These are phyloP conservation scores for Ascocoryne sarcoides DNA, from an alignment of 2,329 filamentous ascomycete genomes.

Conservation along the genomic window DNA sequence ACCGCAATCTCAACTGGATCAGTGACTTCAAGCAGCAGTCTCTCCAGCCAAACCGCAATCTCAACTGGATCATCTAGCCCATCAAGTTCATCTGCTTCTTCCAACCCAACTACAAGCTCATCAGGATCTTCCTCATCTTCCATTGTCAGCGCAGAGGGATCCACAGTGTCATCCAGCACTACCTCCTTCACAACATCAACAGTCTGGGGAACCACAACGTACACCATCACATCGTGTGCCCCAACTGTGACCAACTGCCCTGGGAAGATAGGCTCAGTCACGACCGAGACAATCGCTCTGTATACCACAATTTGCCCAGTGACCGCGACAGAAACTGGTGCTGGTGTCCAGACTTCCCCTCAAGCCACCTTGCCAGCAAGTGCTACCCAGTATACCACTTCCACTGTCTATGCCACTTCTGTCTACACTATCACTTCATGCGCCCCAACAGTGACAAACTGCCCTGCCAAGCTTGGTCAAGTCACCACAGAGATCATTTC, in stretches of 20 bases:
- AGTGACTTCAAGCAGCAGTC: neutral
- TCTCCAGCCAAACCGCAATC: neutral
- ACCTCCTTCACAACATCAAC: constrained; percentile 25
- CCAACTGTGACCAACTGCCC: constrained; percentile 43
- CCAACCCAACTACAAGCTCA: constrained; percentile 3
- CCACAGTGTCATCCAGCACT: constrained; percentile 1
- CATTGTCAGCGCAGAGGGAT: neutral
- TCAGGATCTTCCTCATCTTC: neutral
- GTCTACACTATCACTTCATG: constrained; percentile 44
- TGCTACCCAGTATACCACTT: constrained; percentile 25
- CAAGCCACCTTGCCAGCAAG: constrained; percentile 1
- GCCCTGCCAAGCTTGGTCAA: constrained; percentile 35
- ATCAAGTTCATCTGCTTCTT: neutral
- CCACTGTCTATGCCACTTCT: constrained; percentile 42
- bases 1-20: neutral
- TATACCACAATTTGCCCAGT: constrained; percentile 33
- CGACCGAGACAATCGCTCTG: constrained; percentile 31
- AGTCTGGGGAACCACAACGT: constrained; percentile 39
- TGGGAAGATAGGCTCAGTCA: constrained; percentile 21
- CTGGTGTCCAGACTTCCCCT: constrained; percentile 2
- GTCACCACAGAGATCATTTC: constrained; percentile 35
- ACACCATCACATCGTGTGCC: constrained; percentile 43
- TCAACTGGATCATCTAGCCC: constrained; percentile 2
- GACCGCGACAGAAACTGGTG: constrained; percentile 23
- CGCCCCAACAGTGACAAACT: constrained; percentile 38